A percentile compares a stretch with the other conserved stretches of the same genome.
These are phyloP conservation scores for Gentiana macrophylla DNA, from an alignment of 257 asterid species.

Conservation along the genomic window DNA sequence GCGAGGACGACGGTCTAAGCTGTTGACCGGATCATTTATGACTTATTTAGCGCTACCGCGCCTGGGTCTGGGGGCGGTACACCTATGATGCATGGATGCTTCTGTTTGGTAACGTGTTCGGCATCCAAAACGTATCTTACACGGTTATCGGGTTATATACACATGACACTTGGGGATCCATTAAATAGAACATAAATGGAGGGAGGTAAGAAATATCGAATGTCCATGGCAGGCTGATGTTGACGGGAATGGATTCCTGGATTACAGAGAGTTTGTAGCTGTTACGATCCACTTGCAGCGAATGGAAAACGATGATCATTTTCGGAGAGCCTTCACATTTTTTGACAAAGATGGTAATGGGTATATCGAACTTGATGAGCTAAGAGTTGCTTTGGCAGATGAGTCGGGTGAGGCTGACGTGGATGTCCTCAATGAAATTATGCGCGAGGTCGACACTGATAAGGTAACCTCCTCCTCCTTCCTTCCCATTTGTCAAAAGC, in stretches of 20 bases:
- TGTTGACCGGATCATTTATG: too few species aligned
- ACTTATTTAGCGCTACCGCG: too few species aligned
- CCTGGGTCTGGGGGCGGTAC: too few species aligned
- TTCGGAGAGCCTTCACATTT: slow-evolving; percentile 64
- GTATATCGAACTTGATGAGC: slow-evolving; percentile 71
- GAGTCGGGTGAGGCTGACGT: slow-evolving; percentile 65
- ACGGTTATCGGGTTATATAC: too few species aligned
- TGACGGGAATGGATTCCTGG: slow-evolving; percentile 82
- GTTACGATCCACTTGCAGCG: slow-evolving; percentile 84
- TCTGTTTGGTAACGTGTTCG: too few species aligned
- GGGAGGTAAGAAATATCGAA: too few species aligned
- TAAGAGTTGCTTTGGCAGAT: slow-evolving; percentile 61
- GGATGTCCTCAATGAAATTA: slow-evolving; percentile 49
- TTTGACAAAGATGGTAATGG: slow-evolving; percentile 84
- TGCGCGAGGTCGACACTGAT: slow-evolving; percentile 87
- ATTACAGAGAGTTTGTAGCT: slow-evolving; percentile 93
- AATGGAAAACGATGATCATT: slow-evolving; percentile 84
- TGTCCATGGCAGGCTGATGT: slow-evolving; percentile 58
- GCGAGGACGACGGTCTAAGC: too few species aligned
- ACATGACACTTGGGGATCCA: too few species aligned
- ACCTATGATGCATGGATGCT: too few species aligned
- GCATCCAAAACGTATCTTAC: too few species aligned
- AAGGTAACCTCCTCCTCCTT: slow-evolving; percentile 35
- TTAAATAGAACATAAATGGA: too few species aligned
- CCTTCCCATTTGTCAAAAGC: too few species aligned